Base-by-base conservation (phyloP, 768 basidiomycete species). In the Boletus speciosus region DNA sequence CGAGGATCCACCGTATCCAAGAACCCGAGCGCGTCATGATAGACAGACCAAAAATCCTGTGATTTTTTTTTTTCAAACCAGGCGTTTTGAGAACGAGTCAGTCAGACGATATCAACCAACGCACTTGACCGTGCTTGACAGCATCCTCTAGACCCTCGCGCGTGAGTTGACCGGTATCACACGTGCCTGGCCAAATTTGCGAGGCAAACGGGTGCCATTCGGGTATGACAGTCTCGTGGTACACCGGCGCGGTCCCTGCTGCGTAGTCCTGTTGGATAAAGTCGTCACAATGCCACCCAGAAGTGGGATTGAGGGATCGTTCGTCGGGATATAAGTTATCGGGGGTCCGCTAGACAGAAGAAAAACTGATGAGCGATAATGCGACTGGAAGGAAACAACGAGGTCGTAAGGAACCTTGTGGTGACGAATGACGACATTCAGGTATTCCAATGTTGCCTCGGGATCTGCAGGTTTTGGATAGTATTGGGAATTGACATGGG, bases 21-120 rank as follows among this genome's bases (percentile, higher is more conserved):
- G 54, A 78, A 77, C 3, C 66, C 70, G 12, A 78, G 59, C 47
- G 59, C 62, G 31, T 61, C 58, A 39, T 67, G 64, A 59, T 79
- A 80, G 15, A 80, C 73, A 2, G 68, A 70, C 73, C 74, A 77
- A 58, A 80, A 73, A 56, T 80, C 78, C 79, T 80, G 43, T 16
- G n/a, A 16, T 9, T 29, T 29, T 29, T 29, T 29, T 29, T 29
- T 52, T 32, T 36, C 37, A 12, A 7, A 40, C 21, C 6, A 19
- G 32, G 27, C 10, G 14, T 7, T 29, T 36, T 10, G 29, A 51
- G 23, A 14, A 11, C 38, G 11, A 34, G 19, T 42, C 11, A 27
- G 21, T 16, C n/a, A 31, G 19, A 39, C 16, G 10, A 25, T n/a
- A 9, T 21, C 15, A 37, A 12, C n/a, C 3, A 40, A 55, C 62